phyloP scores from a whole-genome alignment of 108 stramenopile species.

The Fistulifera solaris region DNA sequence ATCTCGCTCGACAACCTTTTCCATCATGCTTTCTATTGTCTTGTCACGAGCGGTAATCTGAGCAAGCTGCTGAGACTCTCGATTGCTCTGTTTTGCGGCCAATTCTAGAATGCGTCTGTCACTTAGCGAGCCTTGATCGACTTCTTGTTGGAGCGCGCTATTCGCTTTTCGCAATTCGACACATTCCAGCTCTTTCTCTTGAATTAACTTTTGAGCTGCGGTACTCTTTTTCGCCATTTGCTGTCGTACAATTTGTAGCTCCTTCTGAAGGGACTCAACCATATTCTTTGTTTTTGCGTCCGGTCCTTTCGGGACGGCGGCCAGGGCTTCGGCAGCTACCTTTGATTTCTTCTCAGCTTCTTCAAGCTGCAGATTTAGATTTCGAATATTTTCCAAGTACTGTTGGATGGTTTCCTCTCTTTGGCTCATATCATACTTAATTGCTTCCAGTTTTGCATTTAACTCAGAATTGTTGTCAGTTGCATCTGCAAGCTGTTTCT shows the following conservation, averaged over 20 bases:
- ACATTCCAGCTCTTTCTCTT: conserved; percentile 72
- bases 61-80: conserved; percentile 56
- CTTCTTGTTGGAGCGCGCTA: conserved; percentile 71
- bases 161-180: conserved; percentile 53
- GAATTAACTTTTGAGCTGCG: conserved; percentile 75
- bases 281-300: conserved; percentile 43
- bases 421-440: conserved; percentile 61
- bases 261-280: conserved; percentile 59
- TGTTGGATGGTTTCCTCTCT: conserved; percentile 53
- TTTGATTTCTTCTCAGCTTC: conserved; percentile 35
- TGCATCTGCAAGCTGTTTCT: conserved; percentile 69
- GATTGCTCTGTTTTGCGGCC: conserved; percentile 79
- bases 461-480: conserved; percentile 69
- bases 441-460: conserved; percentile 71
- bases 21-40: conserved; percentile 51
- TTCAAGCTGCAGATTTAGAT: conserved; percentile 26
- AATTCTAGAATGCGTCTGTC: conserved; percentile 84
- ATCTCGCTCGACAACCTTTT: conserved; percentile 57
- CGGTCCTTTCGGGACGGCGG: conserved; percentile 38
- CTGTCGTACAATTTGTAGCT: conserved; percentile 63
- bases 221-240: conserved; percentile 77
- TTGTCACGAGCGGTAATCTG: conserved; percentile 77
- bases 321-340: conserved; percentile 38
- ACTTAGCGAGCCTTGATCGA: conserved; percentile 74
- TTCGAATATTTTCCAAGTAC: conserved; percentile 35